Percentiles rank a stretch among this genome's conserved stretches.
Conservation (phyloP, 768 basidiomycete species). For the Cystofilobasidium macerans region DNA sequence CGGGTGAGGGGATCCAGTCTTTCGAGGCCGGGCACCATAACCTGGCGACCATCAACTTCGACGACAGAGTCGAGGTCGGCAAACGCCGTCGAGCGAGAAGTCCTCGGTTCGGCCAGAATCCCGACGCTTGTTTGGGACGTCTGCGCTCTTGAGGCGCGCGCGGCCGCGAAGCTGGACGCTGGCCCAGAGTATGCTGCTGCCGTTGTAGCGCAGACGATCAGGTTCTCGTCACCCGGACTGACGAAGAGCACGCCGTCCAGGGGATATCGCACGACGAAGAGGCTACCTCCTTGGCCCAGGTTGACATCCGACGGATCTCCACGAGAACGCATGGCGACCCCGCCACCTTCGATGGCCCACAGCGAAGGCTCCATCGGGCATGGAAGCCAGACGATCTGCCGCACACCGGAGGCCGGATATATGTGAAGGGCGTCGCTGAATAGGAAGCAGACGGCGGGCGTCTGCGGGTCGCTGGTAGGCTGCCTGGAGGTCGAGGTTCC, state of each 20-base stretch:
- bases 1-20: slow-evolving; percentile 49
- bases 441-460: slow-evolving; percentile 35
- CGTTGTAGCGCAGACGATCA: background rate
- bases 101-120: too few species aligned
- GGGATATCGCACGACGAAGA: slow-evolving; percentile 11
- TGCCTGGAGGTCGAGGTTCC: background rate
- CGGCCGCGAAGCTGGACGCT: too few species aligned
- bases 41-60: too few species aligned
- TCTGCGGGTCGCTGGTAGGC: background rate
- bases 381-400: slow-evolving; percentile 32
- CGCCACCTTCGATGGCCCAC: slow-evolving; percentile 8
- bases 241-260: background rate
- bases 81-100: background rate
- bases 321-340: slow-evolving; percentile 34
- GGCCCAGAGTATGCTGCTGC: background rate
- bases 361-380: slow-evolving; percentile 28
- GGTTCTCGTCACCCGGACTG: background rate
- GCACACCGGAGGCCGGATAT: slow-evolving; percentile 33
- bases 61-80: slow-evolving; percentile 9
- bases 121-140: too few species aligned
- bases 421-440: slow-evolving; percentile 32
- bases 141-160: too few species aligned
- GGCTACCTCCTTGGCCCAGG: background rate
- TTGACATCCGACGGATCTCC: slow-evolving; percentile 11
- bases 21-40: slow-evolving; percentile 45